These are phyloP conservation scores for Solanum corneliomulleri DNA, from an alignment of 257 asterid genomes.

Conservation along the genomic window DNA sequence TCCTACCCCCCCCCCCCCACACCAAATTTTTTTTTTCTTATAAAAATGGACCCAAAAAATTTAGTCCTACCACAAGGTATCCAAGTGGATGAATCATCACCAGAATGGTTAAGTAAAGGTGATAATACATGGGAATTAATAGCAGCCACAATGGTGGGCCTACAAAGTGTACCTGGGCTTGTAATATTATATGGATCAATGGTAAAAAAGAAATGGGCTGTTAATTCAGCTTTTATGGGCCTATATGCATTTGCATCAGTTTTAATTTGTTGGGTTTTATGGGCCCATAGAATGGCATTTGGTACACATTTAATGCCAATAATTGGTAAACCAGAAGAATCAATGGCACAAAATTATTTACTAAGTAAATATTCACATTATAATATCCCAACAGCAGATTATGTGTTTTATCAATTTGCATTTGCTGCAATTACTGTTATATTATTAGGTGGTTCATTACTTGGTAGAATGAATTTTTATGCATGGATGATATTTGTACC, in stretches of 20 bases:
- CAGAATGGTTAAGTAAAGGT: constrained; percentile 47
- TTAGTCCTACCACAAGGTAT: constrained; percentile 19
- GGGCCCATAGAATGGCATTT: constrained; percentile 55
- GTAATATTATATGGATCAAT: constrained; percentile 64
- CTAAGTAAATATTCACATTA: neutral
- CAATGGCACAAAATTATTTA: constrained; percentile 7
- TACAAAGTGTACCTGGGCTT: constrained; percentile 66
- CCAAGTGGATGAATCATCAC: constrained; percentile 7
- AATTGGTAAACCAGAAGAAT: constrained; percentile 24
- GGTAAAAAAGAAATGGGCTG: constrained; percentile 74
- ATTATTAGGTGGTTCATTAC: constrained; percentile 48
- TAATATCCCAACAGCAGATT: constrained; percentile 28
- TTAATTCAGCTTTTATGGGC: constrained; percentile 69
- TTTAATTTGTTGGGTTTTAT: constrained; percentile 53
- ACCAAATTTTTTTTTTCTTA: fast-evolving
- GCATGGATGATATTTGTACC: constrained; percentile 80
- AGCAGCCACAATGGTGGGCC: constrained; percentile 64
- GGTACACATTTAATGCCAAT: constrained; percentile 19
- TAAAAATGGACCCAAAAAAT: constrained; percentile 1
- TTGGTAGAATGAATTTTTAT: constrained; percentile 60
- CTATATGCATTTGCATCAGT: constrained; percentile 63
- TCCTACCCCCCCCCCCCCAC: neutral
- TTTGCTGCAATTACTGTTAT: constrained; percentile 72
- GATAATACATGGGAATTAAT: constrained; percentile 57
- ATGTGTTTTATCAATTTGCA: constrained; percentile 50